A percentile compares a stretch with the other conserved stretches of the same genome.
These are phyloP conservation scores for Cryptococcus maquisensis DNA, from an alignment of 1,284 basidiomycete species.

Conservation along the genomic window DNA sequence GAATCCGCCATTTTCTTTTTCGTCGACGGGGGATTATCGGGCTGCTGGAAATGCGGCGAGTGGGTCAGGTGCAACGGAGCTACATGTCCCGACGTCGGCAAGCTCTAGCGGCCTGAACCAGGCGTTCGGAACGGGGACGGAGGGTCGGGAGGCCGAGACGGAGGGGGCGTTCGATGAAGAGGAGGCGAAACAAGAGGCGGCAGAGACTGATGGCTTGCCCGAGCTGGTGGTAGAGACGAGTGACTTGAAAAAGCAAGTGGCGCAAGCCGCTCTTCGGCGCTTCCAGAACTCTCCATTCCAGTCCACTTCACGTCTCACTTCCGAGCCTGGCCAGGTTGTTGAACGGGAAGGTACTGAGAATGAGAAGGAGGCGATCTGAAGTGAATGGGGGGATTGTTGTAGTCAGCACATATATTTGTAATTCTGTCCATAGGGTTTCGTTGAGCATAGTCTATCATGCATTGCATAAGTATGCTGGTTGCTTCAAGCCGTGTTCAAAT, in stretches of 20 bases:
- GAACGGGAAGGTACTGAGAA: no score
- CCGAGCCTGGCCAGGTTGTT: no score
- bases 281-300: not conserved
- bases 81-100: no score
- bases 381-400: not conserved
- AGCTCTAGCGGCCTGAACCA: no score
- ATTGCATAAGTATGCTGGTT: no score
- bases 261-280: conserved; percentile 30
- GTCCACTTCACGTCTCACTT: no score
- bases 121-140: no score
- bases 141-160: not conserved
- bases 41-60: no score
- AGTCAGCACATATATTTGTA: no score
- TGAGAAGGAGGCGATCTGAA: no score
- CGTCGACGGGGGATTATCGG: conserved; percentile 14
- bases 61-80: not conserved
- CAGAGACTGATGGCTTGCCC: conserved; percentile 4
- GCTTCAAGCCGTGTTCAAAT: no score
- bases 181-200: not conserved
- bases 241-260: conserved; percentile 18
- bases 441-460: no score
- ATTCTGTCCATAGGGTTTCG: not conserved
- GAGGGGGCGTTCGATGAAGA: not conserved
- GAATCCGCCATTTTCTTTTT: conserved; percentile 36
- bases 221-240: conserved; percentile 54